Percentiles rank a stretch among this genome's conserved stretches.
These are phyloP conservation scores for Yamadazyma membranifaciens DNA, from an alignment of 1,139 yeast species.

Conservation along the genomic window DNA sequence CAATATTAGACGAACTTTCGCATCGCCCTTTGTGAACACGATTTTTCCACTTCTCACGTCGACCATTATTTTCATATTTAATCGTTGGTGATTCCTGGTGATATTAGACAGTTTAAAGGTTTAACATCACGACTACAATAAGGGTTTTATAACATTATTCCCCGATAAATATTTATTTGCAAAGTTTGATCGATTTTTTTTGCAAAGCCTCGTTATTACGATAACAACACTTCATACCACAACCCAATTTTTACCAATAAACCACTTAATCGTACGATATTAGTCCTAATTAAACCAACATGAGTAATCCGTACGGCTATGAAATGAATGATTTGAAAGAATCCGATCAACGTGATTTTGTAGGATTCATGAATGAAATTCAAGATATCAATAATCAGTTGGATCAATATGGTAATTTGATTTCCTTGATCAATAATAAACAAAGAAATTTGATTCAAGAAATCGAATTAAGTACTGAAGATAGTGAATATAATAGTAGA, in stretches of 20 bases:
- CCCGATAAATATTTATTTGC: no score
- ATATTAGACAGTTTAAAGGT: no score
- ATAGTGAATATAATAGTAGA: conserved; percentile 65
- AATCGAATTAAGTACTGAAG: conserved; percentile 70
- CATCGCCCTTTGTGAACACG: conserved; percentile 1
- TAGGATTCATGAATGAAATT: conserved; percentile 77
- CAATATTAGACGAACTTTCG: neutral
- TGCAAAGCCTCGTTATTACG: no score
- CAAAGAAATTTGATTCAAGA: conserved; percentile 85
- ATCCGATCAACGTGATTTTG: conserved; percentile 56
- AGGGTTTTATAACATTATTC: no score
- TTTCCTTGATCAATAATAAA: conserved; percentile 74
- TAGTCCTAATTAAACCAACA: conserved; percentile 8
- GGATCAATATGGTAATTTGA: conserved; percentile 73
- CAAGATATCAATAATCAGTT: conserved; percentile 79
- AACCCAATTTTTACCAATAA: no score
- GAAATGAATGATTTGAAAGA: conserved; percentile 34
- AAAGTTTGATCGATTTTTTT: neutral
- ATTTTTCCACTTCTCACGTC: neutral
- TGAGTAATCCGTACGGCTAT: conserved; percentile 33
- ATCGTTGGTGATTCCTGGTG: no score
- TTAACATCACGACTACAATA: no score
- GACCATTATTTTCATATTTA: no score
- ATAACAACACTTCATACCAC: no score
- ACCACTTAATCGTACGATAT: no score